Conservation (phyloP, 2,329 filamentous ascomycete species). For the Clarireedia monteithiana region DNA sequence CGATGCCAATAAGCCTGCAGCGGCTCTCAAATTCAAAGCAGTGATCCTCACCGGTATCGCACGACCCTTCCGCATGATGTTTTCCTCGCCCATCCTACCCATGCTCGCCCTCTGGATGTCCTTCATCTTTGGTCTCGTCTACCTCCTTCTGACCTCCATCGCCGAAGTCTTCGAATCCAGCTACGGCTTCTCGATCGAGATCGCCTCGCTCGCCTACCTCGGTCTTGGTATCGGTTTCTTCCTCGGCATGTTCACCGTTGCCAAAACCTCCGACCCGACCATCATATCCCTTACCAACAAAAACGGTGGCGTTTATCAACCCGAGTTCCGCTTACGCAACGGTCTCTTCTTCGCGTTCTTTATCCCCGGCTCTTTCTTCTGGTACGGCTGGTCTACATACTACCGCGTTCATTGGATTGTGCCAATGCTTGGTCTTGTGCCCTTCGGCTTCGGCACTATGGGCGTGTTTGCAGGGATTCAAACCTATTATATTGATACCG, state of each 20-base stretch:
- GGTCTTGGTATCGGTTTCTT: conserved; percentile 36
- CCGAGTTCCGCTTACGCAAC: conserved; percentile 32
- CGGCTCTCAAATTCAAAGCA: conserved; percentile 22
- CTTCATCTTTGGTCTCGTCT: conserved; percentile 44
- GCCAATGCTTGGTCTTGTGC: conserved; percentile 31
- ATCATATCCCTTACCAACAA: conserved; percentile 39
- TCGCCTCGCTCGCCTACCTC: conserved; percentile 37
- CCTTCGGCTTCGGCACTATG: conserved; percentile 37
- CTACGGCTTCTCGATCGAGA: conserved; percentile 35
- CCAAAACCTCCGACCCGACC: conserved; percentile 36
- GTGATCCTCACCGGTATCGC: conserved; percentile 36
- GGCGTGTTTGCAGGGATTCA: conserved; percentile 32
- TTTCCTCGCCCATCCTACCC: conserved; percentile 31
- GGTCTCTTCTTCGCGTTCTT: conserved; percentile 36
- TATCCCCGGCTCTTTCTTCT: conserved; percentile 36
- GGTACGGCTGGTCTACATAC: conserved; percentile 40
- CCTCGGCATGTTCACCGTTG: conserved; percentile 35
- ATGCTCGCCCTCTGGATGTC: conserved; percentile 42
- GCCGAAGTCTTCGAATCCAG: conserved; percentile 39
- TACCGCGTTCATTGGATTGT: conserved; percentile 35
- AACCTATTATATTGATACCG: conserved; percentile 40
- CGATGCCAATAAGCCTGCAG: conserved; percentile 21
- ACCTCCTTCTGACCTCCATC: conserved; percentile 40
- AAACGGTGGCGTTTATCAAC: conserved; percentile 31
- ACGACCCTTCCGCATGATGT: conserved; percentile 40